Evolutionary conservation across 2,329 filamentous ascomycete genomes (phyloP), one percentile per base, ranked within the genome.

Genomic region (Piedraia hortae): DNA sequence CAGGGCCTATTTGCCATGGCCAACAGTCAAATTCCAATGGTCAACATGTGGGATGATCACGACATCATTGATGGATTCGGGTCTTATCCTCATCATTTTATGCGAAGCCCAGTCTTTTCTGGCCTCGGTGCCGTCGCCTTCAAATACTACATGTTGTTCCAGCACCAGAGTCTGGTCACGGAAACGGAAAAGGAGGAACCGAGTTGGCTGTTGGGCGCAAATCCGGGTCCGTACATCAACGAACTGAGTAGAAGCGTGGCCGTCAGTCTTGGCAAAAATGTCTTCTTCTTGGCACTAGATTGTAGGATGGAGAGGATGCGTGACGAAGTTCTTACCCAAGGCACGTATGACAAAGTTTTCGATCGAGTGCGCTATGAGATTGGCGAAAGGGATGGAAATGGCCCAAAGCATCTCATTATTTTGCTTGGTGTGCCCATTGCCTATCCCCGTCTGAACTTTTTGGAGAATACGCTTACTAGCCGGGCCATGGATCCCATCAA

Each of bases 91-190:
- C 62, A 91, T 33, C 64, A 74, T 32, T 85, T 90, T 38, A 93
- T 91, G 77, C 63, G 61, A 31, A 75, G 74, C 3, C 71, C 75
- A 1, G 74, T 93, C 0, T 89, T 97, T 41, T 70, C 68, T 2
- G 85, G 88, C 0, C 47, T 97, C 5, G 88, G 85, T 2, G 72
- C 71, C 16, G 65, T 93, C 21, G 82, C 82, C 0, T 93, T 85
- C 59, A 97, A 97, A 44, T 97, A 93, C 47, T 97, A 97, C 38
- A 70, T 97, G 66, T 59, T 97, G 5, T 97, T 97, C 50, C 85
- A 97, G 44, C 85, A 97, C 35, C 88, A 97, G 44, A 89, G 72
- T 32, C 54, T 89, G 3, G 50, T 63, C 1, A 62, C 68, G 20
- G 85, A 97, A 48, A 77, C 68, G 1, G 68, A 88, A 32, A 54